A percentile compares a stretch with the other conserved stretches of the same genome.
Evolutionary conservation across 257 asterid genomes (phyloP).

Genomic region (Ajuga chamaepitys): DNA sequence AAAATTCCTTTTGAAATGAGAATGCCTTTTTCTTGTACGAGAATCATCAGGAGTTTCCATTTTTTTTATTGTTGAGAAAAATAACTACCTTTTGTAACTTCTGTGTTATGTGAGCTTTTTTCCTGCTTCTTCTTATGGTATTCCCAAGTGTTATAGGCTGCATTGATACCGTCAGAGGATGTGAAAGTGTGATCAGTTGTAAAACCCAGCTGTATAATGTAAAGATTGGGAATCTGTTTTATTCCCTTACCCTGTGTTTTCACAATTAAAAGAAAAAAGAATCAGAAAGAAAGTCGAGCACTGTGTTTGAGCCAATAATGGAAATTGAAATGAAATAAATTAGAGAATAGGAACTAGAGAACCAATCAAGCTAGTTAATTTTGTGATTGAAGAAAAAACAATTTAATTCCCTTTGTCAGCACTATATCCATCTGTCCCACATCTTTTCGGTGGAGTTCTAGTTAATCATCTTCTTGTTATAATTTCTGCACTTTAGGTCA

Average conservation of each 20-base stretch:
- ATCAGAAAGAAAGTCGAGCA: not conserved
- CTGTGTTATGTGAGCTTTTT: not conserved
- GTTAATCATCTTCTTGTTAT: slow-evolving; percentile 10
- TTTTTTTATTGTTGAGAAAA: not conserved
- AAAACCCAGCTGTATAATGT: not conserved
- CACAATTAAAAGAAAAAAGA: not conserved
- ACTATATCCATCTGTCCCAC: not conserved
- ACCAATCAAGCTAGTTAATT: not conserved
- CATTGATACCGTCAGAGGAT: not conserved
- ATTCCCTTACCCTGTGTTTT: not conserved
- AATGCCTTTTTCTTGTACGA: not conserved
- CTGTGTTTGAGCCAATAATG: not conserved
- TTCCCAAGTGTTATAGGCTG: not conserved
- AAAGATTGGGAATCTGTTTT: not conserved
- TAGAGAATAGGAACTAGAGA: not conserved
- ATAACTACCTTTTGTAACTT: not conserved
- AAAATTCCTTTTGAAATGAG: not conserved
- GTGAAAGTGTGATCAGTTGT: not conserved
- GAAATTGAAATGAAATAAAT: not conserved
- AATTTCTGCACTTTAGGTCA: slow-evolving; percentile 43
- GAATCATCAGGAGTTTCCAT: not conserved
- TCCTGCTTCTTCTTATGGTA: not conserved
- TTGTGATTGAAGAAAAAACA: not conserved
- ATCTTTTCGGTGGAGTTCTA: not conserved
- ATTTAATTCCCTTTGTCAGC: not conserved